Evolutionary conservation across 2,329 filamentous ascomycete genomes (phyloP).

Genomic region (Cercospora sp.): DNA sequence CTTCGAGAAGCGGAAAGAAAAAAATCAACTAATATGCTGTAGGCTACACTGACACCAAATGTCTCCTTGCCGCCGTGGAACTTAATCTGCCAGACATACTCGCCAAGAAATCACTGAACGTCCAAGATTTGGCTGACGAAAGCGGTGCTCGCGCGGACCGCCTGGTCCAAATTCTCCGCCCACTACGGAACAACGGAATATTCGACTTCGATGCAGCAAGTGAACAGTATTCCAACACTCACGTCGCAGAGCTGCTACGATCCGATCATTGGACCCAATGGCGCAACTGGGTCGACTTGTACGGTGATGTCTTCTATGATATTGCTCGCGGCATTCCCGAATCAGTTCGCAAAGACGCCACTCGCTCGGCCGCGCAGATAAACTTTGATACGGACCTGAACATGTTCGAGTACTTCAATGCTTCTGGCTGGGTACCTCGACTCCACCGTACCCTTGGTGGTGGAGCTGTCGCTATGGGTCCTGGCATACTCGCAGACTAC

Average conservation of each 20-base stretch:
- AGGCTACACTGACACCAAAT: neutral
- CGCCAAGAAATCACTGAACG: neutral
- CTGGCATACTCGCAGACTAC: neutral
- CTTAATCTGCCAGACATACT: neutral
- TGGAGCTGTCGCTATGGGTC: neutral
- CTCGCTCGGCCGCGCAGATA: neutral
- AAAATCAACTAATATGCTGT: neutral
- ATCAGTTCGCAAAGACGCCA: neutral
- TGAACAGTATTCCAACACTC: neutral
- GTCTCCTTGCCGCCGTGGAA: neutral
- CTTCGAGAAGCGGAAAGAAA: neutral
- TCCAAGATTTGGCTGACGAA: neutral
- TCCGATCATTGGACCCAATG: neutral
- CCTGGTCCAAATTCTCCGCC: neutral
- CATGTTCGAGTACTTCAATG: neutral
- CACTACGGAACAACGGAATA: neutral
- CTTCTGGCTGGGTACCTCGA: neutral
- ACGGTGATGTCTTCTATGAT: neutral
- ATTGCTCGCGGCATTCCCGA: neutral
- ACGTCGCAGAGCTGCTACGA: neutral
- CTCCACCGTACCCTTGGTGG: neutral
- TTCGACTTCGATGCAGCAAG: neutral
- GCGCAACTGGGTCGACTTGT: neutral
- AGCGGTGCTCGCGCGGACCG: neutral
- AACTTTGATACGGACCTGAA: neutral